These are phyloP conservation scores for Allantophomopsis lycopodina DNA, from an alignment of 2,329 filamentous ascomycete genomes.

Conservation along the genomic window DNA sequence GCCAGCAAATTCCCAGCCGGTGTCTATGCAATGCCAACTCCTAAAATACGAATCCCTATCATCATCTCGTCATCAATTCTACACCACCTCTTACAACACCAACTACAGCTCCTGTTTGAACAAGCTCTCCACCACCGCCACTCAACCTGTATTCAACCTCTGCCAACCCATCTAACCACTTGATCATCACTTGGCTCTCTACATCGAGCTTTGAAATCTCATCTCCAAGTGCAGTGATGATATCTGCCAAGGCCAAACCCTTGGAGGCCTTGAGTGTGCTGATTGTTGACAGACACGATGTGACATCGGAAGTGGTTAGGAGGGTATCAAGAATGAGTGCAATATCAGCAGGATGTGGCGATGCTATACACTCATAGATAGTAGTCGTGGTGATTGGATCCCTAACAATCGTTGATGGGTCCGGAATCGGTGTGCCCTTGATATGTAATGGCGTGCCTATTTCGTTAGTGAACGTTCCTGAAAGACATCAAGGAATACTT, in stretches of 20 bases:
- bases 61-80: conserved; percentile 42
- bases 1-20: no score
- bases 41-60: no score
- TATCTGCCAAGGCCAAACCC: conserved; percentile 84
- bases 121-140: conserved; percentile 70
- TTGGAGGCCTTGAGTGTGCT: conserved; percentile 76
- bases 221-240: conserved; percentile 75
- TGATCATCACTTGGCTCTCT: conserved; percentile 71
- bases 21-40: no score
- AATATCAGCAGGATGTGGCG: conserved; percentile 83
- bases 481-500: conserved; percentile 19
- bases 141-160: conserved; percentile 88
- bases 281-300: conserved; percentile 75
- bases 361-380: conserved; percentile 96
- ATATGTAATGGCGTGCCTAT: conserved; percentile 53
- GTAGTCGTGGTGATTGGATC: conserved; percentile 83
- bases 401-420: conserved; percentile 52
- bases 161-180: conserved; percentile 82
- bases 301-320: conserved; percentile 74
- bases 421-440: conserved; percentile 43
- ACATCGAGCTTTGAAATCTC: conserved; percentile 76
- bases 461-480: conserved; percentile 2
- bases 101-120: conserved; percentile 89
- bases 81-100: conserved; percentile 80
- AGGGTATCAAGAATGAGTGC: conserved; percentile 72